These are phyloP conservation scores for Acmispon strigosus DNA, from an alignment of 306 rosid species.

Conservation along the genomic window DNA sequence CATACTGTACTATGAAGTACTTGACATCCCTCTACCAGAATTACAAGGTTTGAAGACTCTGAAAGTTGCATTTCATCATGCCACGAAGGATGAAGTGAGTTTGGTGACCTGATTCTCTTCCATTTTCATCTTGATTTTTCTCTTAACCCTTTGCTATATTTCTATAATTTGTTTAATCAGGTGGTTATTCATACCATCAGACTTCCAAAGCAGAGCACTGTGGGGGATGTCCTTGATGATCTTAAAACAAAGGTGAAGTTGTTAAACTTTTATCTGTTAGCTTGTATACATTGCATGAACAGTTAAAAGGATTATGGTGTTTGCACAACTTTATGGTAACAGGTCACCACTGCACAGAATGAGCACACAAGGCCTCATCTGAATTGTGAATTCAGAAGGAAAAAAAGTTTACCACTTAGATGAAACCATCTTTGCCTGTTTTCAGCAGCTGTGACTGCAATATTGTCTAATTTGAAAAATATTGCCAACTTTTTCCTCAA, in stretches of 20 bases:
- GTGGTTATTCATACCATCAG: slow-evolving; percentile 70
- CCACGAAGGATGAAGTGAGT: slow-evolving; percentile 84
- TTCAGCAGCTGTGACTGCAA: background rate
- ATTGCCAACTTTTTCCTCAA: background rate
- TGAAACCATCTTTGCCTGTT: slow-evolving; percentile 1
- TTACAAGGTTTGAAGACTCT: slow-evolving; percentile 81
- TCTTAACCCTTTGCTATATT: background rate
- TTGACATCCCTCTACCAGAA: slow-evolving; percentile 87
- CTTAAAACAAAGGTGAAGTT: slow-evolving; percentile 67
- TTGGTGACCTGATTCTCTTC: slow-evolving; percentile 17
- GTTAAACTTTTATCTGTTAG: background rate
- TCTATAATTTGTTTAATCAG: slow-evolving; percentile 27
- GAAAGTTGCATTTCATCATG: slow-evolving; percentile 79
- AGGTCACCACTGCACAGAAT: background rate
- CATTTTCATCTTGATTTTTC: background rate
- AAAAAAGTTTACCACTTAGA: background rate
- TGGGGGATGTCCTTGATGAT: slow-evolving; percentile 77
- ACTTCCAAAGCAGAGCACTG: slow-evolving; percentile 80
- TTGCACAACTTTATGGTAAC: background rate
- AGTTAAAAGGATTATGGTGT: background rate
- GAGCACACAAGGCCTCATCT: background rate
- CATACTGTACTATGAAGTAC: slow-evolving; percentile 72
- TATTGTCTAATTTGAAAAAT: background rate
- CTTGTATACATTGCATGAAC: background rate
- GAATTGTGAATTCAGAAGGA: background rate